Conservation (phyloP, 768 basidiomycete species). For the Serpula lacrymans region DNA sequence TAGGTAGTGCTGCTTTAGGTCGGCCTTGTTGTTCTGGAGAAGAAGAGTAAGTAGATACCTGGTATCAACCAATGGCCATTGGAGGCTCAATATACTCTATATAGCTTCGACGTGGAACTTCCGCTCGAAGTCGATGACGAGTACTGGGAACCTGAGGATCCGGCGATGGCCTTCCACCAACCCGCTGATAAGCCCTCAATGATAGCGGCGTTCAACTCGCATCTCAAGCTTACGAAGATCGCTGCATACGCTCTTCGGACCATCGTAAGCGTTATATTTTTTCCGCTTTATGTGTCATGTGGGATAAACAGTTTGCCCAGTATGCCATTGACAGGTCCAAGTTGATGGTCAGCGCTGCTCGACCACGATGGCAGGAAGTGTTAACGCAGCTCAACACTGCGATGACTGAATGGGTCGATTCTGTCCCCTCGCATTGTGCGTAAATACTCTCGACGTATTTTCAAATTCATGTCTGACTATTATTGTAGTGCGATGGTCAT, state of each 20-base stretch:
- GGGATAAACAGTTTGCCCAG: slow-evolving; percentile 39
- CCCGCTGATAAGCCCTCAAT: slow-evolving; percentile 56
- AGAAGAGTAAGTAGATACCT: slow-evolving; percentile 66
- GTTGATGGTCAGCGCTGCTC: slow-evolving; percentile 48
- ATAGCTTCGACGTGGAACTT: slow-evolving; percentile 80
- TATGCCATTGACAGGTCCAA: slow-evolving; percentile 72
- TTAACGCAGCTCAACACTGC: slow-evolving; percentile 66
- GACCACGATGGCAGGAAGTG: slow-evolving; percentile 54
- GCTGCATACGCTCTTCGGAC: slow-evolving; percentile 67
- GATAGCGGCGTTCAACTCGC: slow-evolving; percentile 59
- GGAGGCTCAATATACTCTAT: no score
- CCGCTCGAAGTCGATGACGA: slow-evolving; percentile 82
- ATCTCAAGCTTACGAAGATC: slow-evolving; percentile 65
- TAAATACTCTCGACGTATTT: slow-evolving; percentile 7
- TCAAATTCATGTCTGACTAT: slow-evolving; percentile 2
- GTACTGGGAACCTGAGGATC: slow-evolving; percentile 62
- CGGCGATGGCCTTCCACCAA: slow-evolving; percentile 58
- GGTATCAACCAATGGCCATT: no score
- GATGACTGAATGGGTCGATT: slow-evolving; percentile 69
- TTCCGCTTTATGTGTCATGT: slow-evolving; percentile 2
- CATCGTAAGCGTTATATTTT: slow-evolving; percentile 59
- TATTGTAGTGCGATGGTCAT: slow-evolving; percentile 55
- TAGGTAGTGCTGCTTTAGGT: slow-evolving; percentile 51
- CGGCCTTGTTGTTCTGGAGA: slow-evolving; percentile 54
- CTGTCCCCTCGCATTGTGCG: slow-evolving; percentile 66